These are phyloP conservation scores for Sonneratia caseolaris DNA, from an alignment of 345 rosid species.

Conservation along the genomic window DNA sequence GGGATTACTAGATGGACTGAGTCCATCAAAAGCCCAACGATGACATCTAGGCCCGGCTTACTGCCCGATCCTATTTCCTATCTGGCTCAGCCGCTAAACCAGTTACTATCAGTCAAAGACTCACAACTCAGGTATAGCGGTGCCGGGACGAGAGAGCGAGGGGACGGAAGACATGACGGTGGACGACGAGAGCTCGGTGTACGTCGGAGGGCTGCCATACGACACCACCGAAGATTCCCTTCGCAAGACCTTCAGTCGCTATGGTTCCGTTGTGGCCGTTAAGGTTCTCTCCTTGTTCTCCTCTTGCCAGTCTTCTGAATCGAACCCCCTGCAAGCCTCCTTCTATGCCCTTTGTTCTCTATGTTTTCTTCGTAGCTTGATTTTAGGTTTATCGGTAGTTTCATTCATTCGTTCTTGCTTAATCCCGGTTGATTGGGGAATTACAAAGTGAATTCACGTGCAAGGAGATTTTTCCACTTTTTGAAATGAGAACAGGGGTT, in stretches of 20 bases:
- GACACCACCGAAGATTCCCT: constrained; percentile 51
- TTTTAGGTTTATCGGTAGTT: background rate
- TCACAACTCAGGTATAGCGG: background rate
- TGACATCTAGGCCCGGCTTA: no score
- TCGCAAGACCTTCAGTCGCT: constrained; percentile 49
- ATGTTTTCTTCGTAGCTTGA: background rate
- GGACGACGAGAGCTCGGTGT: constrained; percentile 74
- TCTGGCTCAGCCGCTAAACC: background rate
- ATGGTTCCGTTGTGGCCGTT: constrained; percentile 60
- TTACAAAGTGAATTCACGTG: background rate
- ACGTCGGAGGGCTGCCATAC: constrained; percentile 87
- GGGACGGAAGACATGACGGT: constrained; percentile 43
- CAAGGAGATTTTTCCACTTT: background rate
- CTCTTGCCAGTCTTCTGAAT: background rate
- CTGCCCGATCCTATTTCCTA: background rate
- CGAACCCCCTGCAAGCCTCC: background rate
- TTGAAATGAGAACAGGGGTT: background rate
- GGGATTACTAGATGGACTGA: no score
- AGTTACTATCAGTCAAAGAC: background rate
- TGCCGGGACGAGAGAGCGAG: background rate
- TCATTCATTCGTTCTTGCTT: background rate
- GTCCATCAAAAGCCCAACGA: no score
- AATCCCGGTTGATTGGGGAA: background rate
- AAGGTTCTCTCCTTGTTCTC: constrained; percentile 31
- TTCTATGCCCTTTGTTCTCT: background rate